Evolutionary conservation across 257 asterid genomes (phyloP).

Genomic region (Capsicum rhomboideum): DNA sequence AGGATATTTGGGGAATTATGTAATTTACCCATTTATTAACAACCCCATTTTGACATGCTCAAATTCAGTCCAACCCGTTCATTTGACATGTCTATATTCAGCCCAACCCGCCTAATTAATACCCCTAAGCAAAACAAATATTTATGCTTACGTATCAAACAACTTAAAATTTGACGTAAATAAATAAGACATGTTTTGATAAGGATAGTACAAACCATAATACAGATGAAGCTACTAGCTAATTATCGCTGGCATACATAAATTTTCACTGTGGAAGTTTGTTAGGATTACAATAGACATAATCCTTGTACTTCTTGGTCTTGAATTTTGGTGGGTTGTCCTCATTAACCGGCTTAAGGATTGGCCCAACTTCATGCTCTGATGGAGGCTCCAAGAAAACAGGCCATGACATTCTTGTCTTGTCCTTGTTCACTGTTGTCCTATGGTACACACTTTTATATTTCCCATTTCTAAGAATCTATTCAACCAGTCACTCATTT

Average conservation of each 20-base stretch:
- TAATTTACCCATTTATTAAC: too few species aligned
- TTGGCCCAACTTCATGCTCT: slow-evolving; percentile 55
- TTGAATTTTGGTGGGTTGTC: slow-evolving; percentile 43
- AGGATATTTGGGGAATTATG: too few species aligned
- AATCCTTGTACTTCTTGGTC: slow-evolving; percentile 60
- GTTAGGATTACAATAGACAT: slow-evolving; percentile 64
- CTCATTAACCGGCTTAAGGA: slow-evolving; percentile 33
- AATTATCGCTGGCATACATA: neutral
- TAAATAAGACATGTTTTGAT: neutral
- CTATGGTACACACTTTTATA: slow-evolving; percentile 59
- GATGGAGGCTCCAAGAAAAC: slow-evolving; percentile 70
- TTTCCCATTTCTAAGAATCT: slow-evolving; percentile 74
- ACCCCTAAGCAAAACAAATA: too few species aligned
- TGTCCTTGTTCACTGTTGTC: slow-evolving; percentile 52
- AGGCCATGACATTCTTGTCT: slow-evolving; percentile 80
- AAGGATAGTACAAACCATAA: neutral
- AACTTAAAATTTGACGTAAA: neutral
- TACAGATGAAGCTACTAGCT: neutral
- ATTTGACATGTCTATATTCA: too few species aligned
- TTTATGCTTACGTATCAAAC: neutral
- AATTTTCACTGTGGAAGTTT: slow-evolving; percentile 59
- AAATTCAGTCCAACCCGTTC: too few species aligned
- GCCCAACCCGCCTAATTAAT: too few species aligned
- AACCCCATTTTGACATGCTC: too few species aligned
- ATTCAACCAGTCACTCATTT: neutral